These are phyloP conservation scores for Chamaenerion angustifolium DNA, from an alignment of 345 rosid genomes.

Conservation along the genomic window DNA sequence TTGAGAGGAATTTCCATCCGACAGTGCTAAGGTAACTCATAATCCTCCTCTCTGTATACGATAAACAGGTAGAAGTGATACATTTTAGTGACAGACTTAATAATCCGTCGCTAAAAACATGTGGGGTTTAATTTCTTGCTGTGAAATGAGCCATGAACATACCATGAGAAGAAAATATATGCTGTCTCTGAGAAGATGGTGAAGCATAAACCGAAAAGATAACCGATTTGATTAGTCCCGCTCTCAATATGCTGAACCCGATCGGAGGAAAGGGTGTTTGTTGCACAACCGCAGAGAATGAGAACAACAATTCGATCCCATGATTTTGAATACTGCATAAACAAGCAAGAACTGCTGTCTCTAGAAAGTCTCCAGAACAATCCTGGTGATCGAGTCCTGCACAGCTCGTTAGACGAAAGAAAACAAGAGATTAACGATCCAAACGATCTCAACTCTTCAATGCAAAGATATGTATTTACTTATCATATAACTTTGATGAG, in stretches of 20 bases:
- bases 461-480: too few species aligned
- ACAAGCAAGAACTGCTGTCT: slow-evolving; percentile 27
- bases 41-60: slow-evolving; percentile 19
- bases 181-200: slow-evolving; percentile 11
- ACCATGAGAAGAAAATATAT: slow-evolving; percentile 24
- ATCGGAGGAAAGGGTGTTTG: slow-evolving; percentile 30
- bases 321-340: slow-evolving; percentile 27
- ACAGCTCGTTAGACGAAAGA: not conserved
- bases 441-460: too few species aligned
- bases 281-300: slow-evolving; percentile 29
- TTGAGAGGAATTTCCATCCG: slow-evolving; percentile 22
- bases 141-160: not conserved
- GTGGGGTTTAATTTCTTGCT: too few species aligned
- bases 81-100: too few species aligned
- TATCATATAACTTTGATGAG: too few species aligned
- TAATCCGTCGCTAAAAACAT: too few species aligned
- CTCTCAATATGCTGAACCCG: slow-evolving; percentile 30
- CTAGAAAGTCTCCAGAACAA: slow-evolving; percentile 20
- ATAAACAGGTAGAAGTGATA: not conserved
- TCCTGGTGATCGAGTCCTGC: slow-evolving; percentile 23
- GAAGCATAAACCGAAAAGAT: slow-evolving; percentile 27
- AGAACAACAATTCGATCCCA: slow-evolving; percentile 27
- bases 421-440: not conserved
- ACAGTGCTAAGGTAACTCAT: slow-evolving; percentile 20
- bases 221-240: slow-evolving; percentile 32